These are phyloP conservation scores for Diaporthe sp. DNA, from an alignment of 2,329 filamentous ascomycete species.

Conservation along the genomic window DNA sequence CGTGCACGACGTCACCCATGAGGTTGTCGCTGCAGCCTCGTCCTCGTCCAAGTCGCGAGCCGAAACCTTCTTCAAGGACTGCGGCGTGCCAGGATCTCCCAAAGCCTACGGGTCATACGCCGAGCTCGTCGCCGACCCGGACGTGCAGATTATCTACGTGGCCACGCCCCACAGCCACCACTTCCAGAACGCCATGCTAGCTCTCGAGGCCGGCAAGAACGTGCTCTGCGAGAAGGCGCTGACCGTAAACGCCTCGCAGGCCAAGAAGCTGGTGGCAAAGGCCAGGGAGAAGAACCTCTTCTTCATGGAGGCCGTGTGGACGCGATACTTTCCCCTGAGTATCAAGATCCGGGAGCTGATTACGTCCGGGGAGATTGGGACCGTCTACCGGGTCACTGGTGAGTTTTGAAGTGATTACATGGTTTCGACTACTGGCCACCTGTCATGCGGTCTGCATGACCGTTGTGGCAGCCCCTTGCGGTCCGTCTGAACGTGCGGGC, in stretches of 20 bases:
- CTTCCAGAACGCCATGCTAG: slow-evolving; percentile 92
- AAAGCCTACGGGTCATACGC: slow-evolving; percentile 85
- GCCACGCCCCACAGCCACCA: slow-evolving; percentile 94
- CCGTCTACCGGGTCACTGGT: slow-evolving; percentile 72
- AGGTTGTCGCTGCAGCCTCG: slow-evolving; percentile 84
- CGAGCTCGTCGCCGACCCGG: slow-evolving; percentile 82
- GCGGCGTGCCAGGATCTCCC: slow-evolving; percentile 76
- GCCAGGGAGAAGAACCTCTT: slow-evolving; percentile 81
- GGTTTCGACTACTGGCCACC: slow-evolving; percentile 19
- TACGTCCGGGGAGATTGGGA: slow-evolving; percentile 67
- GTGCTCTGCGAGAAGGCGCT: slow-evolving; percentile 94
- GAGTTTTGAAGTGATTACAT: slow-evolving; percentile 44
- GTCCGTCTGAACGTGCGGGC: slow-evolving; percentile 19
- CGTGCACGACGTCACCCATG: slow-evolving; percentile 81
- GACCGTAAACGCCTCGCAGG: slow-evolving; percentile 85
- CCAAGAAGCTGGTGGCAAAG: slow-evolving; percentile 78
- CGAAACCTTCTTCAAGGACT: slow-evolving; percentile 78
- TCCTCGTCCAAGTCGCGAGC: slow-evolving; percentile 80
- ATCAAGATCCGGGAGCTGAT: slow-evolving; percentile 80
- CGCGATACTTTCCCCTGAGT: slow-evolving; percentile 87
- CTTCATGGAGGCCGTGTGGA: slow-evolving; percentile 93
- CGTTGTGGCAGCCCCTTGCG: slow-evolving; percentile 4
- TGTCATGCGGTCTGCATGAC: slow-evolving; percentile 7
- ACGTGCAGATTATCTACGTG: slow-evolving; percentile 89
- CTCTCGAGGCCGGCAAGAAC: slow-evolving; percentile 85